phyloP scores from a whole-genome alignment of 2,329 filamentous ascomycete species.

The Alternaria conjuncta region DNA sequence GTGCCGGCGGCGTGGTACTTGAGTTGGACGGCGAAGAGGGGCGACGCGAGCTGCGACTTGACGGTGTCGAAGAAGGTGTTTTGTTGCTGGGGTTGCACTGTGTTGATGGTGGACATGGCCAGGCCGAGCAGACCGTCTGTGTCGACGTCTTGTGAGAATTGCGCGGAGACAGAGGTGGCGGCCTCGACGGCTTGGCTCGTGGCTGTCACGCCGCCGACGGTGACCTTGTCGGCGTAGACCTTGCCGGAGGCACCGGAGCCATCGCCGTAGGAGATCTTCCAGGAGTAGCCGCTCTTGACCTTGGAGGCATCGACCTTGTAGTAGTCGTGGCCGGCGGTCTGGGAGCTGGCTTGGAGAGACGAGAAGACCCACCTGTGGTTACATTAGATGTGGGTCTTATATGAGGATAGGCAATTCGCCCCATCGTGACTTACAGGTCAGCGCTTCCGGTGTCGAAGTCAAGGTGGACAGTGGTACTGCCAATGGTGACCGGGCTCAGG shows the following conservation, averaged over 20 bases:
- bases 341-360: constrained; percentile 57
- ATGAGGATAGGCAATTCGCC: background rate
- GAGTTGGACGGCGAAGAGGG: constrained; percentile 64
- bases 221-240: constrained; percentile 71
- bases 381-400: constrained; percentile 16
- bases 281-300: constrained; percentile 58
- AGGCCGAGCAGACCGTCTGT: constrained; percentile 68
- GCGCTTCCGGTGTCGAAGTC: constrained; percentile 75
- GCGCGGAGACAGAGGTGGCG: constrained; percentile 63
- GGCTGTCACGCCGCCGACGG: constrained; percentile 65
- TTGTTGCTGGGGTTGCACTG: constrained; percentile 57
- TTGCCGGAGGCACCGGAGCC: constrained; percentile 67
- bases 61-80: constrained; percentile 68
- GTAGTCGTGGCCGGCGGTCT: constrained; percentile 62
- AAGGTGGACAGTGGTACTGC: constrained; percentile 67
- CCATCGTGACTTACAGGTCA: constrained; percentile 63
- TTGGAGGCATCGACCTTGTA: constrained; percentile 62
- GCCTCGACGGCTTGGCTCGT: constrained; percentile 73
- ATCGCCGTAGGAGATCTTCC: constrained; percentile 71
- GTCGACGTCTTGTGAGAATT: constrained; percentile 59
- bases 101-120: constrained; percentile 66
- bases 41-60: constrained; percentile 56
- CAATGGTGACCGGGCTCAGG: constrained; percentile 64
- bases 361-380: constrained; percentile 70
- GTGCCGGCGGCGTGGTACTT: constrained; percentile 58